Evolutionary conservation across 2,329 filamentous ascomycete genomes (phyloP).

Genomic region (Trichothecium roseum): DNA sequence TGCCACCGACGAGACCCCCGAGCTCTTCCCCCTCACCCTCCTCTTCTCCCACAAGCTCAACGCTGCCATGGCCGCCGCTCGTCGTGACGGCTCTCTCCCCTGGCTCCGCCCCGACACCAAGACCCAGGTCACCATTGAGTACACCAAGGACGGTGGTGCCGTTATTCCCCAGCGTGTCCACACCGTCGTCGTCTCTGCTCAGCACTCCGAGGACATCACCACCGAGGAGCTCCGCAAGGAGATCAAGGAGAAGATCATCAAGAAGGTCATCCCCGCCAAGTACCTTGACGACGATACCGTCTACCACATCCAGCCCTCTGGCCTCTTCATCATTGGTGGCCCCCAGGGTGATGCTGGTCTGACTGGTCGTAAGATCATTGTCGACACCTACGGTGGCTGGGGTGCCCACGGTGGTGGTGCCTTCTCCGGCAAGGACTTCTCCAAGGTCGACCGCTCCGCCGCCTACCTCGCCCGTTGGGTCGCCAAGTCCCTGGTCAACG

Average conservation of each 20-base stretch:
- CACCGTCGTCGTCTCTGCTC: constrained; percentile 93
- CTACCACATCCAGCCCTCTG: constrained; percentile 98
- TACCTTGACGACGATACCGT: constrained; percentile 88
- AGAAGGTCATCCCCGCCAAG: constrained; percentile 84
- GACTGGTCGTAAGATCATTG: constrained; percentile 98
- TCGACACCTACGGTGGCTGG: constrained; percentile 99
- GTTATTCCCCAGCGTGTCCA: constrained; percentile 88
- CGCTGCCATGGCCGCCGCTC: constrained; percentile 82
- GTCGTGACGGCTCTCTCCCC: constrained; percentile 75
- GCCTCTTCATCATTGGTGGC: constrained; percentile 97
- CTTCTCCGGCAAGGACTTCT: constrained; percentile 99
- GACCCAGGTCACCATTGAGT: constrained; percentile 98
- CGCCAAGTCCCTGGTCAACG: constrained; percentile 90
- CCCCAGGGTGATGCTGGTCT: constrained; percentile 98
- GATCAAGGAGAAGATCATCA: constrained; percentile 95
- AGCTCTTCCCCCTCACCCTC: constrained; percentile 90
- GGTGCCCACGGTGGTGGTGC: constrained; percentile 99
- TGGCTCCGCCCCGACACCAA: constrained; percentile 99
- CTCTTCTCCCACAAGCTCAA: constrained; percentile 96
- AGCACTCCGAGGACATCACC: constrained; percentile 80
- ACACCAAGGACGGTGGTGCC: constrained; percentile 90
- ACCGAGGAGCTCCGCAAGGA: constrained; percentile 90
- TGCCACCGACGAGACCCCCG: constrained; percentile 97
- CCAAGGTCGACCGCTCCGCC: constrained; percentile 98
- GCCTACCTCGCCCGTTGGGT: constrained; percentile 98